These are phyloP conservation scores for Ganoderma boninense DNA, from an alignment of 1,284 basidiomycete genomes.

Conservation along the genomic window DNA sequence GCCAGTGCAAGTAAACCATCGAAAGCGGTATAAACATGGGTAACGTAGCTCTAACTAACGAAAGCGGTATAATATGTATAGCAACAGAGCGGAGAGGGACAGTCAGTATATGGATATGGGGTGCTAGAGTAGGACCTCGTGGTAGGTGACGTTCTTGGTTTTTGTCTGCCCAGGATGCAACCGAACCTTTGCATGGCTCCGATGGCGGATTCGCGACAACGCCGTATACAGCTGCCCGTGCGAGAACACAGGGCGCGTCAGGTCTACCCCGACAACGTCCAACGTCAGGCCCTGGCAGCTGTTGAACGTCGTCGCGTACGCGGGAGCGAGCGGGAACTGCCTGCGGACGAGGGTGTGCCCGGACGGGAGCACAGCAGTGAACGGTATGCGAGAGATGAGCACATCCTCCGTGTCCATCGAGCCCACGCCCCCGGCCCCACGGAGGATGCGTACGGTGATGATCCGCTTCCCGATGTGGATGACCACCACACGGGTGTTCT, in stretches of 20 bases:
- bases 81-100: neutral
- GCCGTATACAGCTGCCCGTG: slow-evolving; percentile 56
- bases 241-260: slow-evolving; percentile 47
- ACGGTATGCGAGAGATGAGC: slow-evolving; percentile 47
- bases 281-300: slow-evolving; percentile 53
- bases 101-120: neutral
- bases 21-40: neutral
- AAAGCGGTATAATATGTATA: neutral
- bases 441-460: slow-evolving; percentile 43
- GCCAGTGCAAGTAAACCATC: neutral
- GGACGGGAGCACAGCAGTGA: slow-evolving; percentile 40
- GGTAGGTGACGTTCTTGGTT: slow-evolving; percentile 40
- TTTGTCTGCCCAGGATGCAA: slow-evolving; percentile 27
- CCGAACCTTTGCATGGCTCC: slow-evolving; percentile 38
- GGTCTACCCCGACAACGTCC: slow-evolving; percentile 47
- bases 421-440: slow-evolving; percentile 33
- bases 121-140: slow-evolving; percentile 25
- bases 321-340: slow-evolving; percentile 51
- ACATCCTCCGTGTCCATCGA: slow-evolving; percentile 39
- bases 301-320: slow-evolving; percentile 54
- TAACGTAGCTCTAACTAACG: neutral
- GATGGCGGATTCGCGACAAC: slow-evolving; percentile 46
- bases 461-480: slow-evolving; percentile 38
- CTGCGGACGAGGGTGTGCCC: slow-evolving; percentile 44
- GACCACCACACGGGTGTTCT: slow-evolving; percentile 49